These are phyloP conservation scores for Daedalea quercina DNA, from an alignment of 768 basidiomycete species.

Conservation along the genomic window DNA sequence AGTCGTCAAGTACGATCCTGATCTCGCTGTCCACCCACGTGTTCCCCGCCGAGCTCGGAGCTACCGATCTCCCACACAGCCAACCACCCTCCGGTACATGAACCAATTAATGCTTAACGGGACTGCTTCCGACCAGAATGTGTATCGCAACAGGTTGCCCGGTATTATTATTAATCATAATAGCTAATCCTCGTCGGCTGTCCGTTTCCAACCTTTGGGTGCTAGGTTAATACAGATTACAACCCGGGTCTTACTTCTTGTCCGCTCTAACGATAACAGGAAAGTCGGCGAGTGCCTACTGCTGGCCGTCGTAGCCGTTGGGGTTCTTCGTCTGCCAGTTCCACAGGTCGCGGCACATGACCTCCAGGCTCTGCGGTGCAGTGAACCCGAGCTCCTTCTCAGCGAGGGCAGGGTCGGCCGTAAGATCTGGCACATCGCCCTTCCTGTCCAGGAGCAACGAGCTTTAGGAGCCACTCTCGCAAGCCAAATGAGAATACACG, in stretches of 20 bases:
- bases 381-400: constrained; percentile 91
- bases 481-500: too few relatives aligned
- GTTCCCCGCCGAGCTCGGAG: too few relatives aligned
- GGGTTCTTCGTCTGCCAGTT: constrained; percentile 98
- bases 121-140: background rate
- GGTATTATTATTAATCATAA: background rate
- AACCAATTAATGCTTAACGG: too few relatives aligned
- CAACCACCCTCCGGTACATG: too few relatives aligned
- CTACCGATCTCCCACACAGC: too few relatives aligned
- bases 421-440: constrained; percentile 95
- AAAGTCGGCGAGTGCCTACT: background rate
- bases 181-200: background rate
- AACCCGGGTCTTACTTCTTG: background rate
- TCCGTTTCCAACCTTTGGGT: background rate
- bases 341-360: constrained; percentile 97
- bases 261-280: background rate
- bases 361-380: constrained; percentile 72
- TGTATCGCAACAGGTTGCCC: background rate
- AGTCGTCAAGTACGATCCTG: too few relatives aligned
- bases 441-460: constrained; percentile 42
- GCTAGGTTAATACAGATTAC: background rate
- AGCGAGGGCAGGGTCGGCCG: constrained; percentile 87
- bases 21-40: too few relatives aligned
- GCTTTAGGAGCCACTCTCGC: too few relatives aligned
- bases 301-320: constrained; percentile 48